Evolutionary conservation across 1,284 basidiomycete species (phyloP).

Genomic region (Ganoderma leucocontextum): DNA sequence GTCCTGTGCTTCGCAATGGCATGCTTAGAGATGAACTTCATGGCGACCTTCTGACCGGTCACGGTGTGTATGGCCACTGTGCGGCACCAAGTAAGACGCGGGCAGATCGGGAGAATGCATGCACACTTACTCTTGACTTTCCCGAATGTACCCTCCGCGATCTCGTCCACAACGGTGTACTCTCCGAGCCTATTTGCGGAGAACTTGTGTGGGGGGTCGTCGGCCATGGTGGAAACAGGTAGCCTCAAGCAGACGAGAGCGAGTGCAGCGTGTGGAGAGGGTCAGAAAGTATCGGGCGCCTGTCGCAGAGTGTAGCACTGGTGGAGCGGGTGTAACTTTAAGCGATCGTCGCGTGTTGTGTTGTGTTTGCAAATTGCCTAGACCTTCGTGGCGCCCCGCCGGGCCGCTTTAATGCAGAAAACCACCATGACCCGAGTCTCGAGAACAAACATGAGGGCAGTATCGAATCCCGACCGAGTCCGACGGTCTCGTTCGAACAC

Average conservation of each 20-base stretch:
- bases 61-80: slow-evolving; percentile 93
- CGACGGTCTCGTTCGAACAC: slow-evolving; percentile 13
- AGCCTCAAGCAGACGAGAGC: slow-evolving; percentile 10
- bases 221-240: slow-evolving; percentile 32
- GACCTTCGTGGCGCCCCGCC: neutral
- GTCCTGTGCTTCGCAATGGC: slow-evolving; percentile 94
- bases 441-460: neutral
- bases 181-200: slow-evolving; percentile 78
- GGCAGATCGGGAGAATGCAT: slow-evolving; percentile 20
- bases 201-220: slow-evolving; percentile 36
- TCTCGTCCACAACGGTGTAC: slow-evolving; percentile 79
- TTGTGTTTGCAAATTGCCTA: neutral
- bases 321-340: slow-evolving; percentile 16
- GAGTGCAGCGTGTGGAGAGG: slow-evolving; percentile 15
- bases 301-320: slow-evolving; percentile 1
- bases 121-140: slow-evolving; percentile 91
- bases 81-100: slow-evolving; percentile 23
- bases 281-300: slow-evolving; percentile 16
- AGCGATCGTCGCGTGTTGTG: neutral
- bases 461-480: neutral
- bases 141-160: slow-evolving; percentile 93
- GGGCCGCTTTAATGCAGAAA: neutral
- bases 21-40: slow-evolving; percentile 97
- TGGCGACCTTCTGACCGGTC: slow-evolving; percentile 95
- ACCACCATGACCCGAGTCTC: neutral